Percentiles rank a stretch among this genome's conserved stretches.
phyloP scores from a whole-genome alignment of 192 early-diverging fungal species.

The Podila horticola region DNA sequence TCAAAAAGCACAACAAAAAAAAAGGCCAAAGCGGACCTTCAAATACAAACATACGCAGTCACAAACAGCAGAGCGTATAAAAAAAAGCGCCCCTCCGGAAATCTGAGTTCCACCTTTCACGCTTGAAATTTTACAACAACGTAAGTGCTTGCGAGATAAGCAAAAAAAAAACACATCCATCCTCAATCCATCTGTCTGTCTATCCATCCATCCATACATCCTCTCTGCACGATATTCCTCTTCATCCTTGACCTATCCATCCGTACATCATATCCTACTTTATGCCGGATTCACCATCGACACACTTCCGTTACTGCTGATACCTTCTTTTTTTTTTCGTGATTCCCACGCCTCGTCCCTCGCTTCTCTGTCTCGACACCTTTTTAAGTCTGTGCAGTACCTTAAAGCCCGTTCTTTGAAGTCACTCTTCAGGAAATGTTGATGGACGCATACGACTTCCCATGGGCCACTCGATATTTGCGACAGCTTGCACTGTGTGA shows the following conservation, averaged over 20 bases:
- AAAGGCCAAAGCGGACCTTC: background rate
- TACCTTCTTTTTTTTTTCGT: no score
- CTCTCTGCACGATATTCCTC: background rate
- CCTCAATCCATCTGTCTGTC: background rate
- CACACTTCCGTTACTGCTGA: background rate
- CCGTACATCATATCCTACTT: background rate
- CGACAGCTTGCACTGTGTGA: no score
- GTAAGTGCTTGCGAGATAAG: conserved; percentile 1
- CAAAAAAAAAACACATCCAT: background rate
- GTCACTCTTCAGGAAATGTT: no score
- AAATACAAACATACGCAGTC: background rate
- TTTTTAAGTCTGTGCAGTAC: no score
- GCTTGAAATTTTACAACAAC: conserved; percentile 13
- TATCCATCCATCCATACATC: conserved; percentile 9
- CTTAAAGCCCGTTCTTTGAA: no score
- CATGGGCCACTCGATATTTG: no score
- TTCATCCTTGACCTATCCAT: background rate
- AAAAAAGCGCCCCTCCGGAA: background rate
- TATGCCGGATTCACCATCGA: background rate
- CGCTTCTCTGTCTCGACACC: no score
- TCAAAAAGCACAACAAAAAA: background rate
- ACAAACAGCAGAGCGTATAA: background rate
- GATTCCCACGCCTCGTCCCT: no score
- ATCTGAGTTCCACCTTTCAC: conserved; percentile 12
- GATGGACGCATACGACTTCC: no score